Evolutionary conservation across 768 basidiomycete species (phyloP), one percentile per base, ranked within the genome.

Genomic region (Candolleomyces aberdarensis): DNA sequence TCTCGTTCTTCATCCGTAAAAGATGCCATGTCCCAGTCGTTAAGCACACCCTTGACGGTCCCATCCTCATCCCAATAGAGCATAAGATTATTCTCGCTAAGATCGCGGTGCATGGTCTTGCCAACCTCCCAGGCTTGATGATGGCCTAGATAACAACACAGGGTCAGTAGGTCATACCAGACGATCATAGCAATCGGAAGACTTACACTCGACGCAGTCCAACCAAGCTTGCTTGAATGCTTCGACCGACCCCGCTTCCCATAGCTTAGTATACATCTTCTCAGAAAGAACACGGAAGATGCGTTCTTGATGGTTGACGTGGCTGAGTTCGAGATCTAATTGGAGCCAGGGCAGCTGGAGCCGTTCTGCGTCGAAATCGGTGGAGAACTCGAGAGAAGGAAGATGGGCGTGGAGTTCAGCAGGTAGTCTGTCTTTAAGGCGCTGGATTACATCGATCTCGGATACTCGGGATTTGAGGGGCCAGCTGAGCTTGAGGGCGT

Each of bases 21-120:
- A 2, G 56, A 53, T 0, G 71, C 64, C 58, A 69, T 62, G 49
- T 74, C 72, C 62, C 69, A 72, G 53, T 74, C 74, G 44, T 65
- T 63, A 13, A 73, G 63, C 20, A 73, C 61, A 1, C 73, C 72
- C 17, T 59, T 56, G 3, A 62, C 64, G 13, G 49, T 39, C 14
- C 20, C 54, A 7, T 36, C 40, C 3, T 17, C 5, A 20, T 8
- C 17, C 14, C 48, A 40, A 36, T 44, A 44, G 44, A 70, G 66
- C 72, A 76, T 73, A 4, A 75, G 55, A 49, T 74, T 75, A 51
- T 66, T 66, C 26, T 69, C 67, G 60, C 75, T 71, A 48, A 76
- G 60, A 58, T 76, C 70, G 31, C 69, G 64, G 64, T 76, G 73
- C 29, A 76, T 63, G 44, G 76, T 61, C 17, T 63, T 49, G 1